phyloP scores from a whole-genome alignment of 2,329 filamentous ascomycete species.

The Trichoderma cornu-damae region DNA sequence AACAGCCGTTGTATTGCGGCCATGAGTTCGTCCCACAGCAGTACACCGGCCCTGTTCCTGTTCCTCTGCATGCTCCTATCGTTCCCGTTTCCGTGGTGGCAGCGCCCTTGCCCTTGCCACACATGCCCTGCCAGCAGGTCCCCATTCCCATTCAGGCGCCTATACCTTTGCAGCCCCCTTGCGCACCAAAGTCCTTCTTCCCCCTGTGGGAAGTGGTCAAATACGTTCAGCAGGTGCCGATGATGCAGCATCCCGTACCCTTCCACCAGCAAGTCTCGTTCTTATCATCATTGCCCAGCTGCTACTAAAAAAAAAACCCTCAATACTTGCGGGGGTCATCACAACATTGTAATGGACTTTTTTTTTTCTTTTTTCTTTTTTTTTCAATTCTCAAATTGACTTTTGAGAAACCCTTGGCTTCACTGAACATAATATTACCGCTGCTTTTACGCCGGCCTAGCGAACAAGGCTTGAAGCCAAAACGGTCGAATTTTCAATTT shows the following conservation, averaged over 20 bases:
- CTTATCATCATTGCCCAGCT: constrained; percentile 48
- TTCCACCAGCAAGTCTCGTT: constrained; percentile 51
- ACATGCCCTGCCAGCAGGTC: constrained; percentile 31
- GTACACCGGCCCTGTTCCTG: constrained; percentile 38
- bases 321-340: background rate
- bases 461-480: constrained; percentile 5
- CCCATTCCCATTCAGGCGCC: constrained; percentile 31
- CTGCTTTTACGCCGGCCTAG: background rate
- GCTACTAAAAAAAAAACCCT: constrained; percentile 40
- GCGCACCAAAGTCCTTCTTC: constrained; percentile 45
- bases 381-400: background rate
- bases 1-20: constrained; percentile 35
- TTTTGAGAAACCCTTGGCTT: background rate
- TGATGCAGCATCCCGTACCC: constrained; percentile 45
- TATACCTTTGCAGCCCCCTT: constrained; percentile 34
- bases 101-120: constrained; percentile 22
- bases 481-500: background rate
- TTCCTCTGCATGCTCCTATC: constrained; percentile 25
- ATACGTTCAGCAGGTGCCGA: constrained; percentile 47
- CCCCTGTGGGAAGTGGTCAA: constrained; percentile 50
- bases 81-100: constrained; percentile 10
- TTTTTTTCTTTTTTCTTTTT: background rate
- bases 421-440: constrained; percentile 5
- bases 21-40: constrained; percentile 46
- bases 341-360: background rate